Percentiles rank a stretch among this genome's conserved stretches.
phyloP scores from a whole-genome alignment of 2,329 filamentous ascomycete genomes.

The Arthrobotrys musiformis region DNA sequence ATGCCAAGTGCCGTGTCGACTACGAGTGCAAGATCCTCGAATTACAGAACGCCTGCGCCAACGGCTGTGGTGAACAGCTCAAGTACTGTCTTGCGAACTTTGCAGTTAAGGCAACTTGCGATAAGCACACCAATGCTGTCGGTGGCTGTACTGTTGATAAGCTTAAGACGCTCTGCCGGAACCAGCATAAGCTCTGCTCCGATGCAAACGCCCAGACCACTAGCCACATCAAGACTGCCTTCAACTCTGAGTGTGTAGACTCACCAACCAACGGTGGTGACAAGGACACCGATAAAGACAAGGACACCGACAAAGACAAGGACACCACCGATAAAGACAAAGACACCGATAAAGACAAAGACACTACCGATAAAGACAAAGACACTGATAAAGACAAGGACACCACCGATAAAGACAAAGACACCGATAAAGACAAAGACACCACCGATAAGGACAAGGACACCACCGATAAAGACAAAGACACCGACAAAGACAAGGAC shows the following conservation, averaged over 20 bases:
- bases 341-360: background rate
- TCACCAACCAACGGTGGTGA: background rate
- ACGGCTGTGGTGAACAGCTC: constrained; percentile 33
- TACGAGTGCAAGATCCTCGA: constrained; percentile 15
- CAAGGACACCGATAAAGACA: constrained; percentile 1
- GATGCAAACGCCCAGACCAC: constrained; percentile 8
- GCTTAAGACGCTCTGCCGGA: constrained; percentile 6
- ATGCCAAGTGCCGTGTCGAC: constrained; percentile 7
- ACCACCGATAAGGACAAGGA: background rate
- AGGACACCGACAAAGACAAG: background rate
- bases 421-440: background rate
- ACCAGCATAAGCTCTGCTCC: constrained; percentile 10
- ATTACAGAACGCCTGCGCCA: constrained; percentile 33
- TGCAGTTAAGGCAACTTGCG: background rate
- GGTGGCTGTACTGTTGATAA: background rate
- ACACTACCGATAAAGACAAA: background rate
- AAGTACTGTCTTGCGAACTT: background rate
- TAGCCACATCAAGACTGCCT: background rate
- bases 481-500: background rate
- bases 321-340: background rate
- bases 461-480: background rate
- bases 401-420: background rate
- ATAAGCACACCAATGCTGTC: background rate
- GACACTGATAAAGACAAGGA: background rate
- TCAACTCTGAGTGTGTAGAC: background rate